Base-by-base conservation (phyloP, 1,139 yeast species). In the Magnusiomyces paraingens region DNA sequence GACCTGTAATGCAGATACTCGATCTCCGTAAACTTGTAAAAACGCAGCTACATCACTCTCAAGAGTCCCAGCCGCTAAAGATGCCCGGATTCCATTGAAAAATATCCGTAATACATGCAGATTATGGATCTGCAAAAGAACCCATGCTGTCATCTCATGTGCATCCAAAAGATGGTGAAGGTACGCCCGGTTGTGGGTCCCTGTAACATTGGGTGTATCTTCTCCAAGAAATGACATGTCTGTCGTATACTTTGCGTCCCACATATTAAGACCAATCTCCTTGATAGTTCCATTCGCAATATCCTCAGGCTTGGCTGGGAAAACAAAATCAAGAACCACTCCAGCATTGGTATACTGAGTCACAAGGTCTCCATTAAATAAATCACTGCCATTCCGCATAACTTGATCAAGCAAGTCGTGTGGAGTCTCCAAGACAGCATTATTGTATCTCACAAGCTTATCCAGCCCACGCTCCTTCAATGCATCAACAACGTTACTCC, bases 81-180 rank as follows among this genome's bases (percentile, higher is more conserved):
- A 57, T 5, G 47, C 47, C 14, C 70, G 65, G 3, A 73, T 60
- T 8, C 67, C 73, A 4, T 55, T 57, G 53, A 73, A 69, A 50
- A 73, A 70, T 41, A 54, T 29, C 36, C 57, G 58, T 15, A 65
- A 55, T 0, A 68, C 66, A 22, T 59, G 57, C 39, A 67, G 49
- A 56, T 73, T 73, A 57, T 74, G 75, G 59, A 66, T 64, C 60
- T 73, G 75, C 39, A 73, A 62, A 11, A 72, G 57, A 38, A 73
- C 73, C 66, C 72, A 70, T 1, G 75, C 74, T 14, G 73, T 65
- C 77, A 73, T 73, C 58, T 73, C 77, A 29, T 62, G 61, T 3
- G 76, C 76, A 41, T 69, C 60, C 36, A 73, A 61, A 38, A 73
- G 59, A 57, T 73, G 77, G 52, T 73, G 74, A 8, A 73, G 56